These are phyloP conservation scores for Phytophthora meadii DNA, from an alignment of 352 stramenopile species.

Conservation along the genomic window DNA sequence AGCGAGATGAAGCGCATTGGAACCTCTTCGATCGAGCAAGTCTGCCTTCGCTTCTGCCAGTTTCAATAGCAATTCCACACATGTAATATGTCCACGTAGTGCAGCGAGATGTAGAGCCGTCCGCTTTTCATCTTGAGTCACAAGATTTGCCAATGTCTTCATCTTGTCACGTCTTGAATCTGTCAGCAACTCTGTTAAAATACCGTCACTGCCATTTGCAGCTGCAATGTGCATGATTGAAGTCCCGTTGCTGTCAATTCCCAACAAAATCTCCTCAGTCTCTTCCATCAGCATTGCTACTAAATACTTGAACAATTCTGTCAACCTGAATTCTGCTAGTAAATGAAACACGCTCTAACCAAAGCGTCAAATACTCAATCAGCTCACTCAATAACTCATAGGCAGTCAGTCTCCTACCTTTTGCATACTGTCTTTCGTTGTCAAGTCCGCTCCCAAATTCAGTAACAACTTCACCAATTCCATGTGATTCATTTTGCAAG, in stretches of 20 bases:
- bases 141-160: constrained; percentile 41
- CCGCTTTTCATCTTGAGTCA: constrained; percentile 42
- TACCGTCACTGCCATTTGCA: constrained; percentile 45
- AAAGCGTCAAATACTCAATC: neutral
- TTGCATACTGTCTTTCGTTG: constrained; percentile 38
- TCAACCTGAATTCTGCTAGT: constrained; percentile 46
- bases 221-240: constrained; percentile 62
- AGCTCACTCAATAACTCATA: neutral
- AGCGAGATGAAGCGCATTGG: constrained; percentile 68
- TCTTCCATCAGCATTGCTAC: constrained; percentile 26
- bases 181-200: constrained; percentile 39
- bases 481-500: constrained; percentile 53
- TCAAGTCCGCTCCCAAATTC: constrained; percentile 42
- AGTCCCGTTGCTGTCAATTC: constrained; percentile 42
- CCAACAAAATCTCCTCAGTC: constrained; percentile 32
- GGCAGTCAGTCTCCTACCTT: constrained; percentile 29
- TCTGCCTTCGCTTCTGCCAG: constrained; percentile 26
- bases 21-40: constrained; percentile 44
- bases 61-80: constrained; percentile 45
- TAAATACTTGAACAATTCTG: constrained; percentile 52
- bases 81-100: constrained; percentile 48
- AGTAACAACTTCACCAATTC: constrained; percentile 54
- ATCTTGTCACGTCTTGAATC: constrained; percentile 19
- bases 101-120: constrained; percentile 63
- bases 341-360: constrained; percentile 57